These are phyloP conservation scores for Apiospora aurea DNA, from an alignment of 2,329 filamentous ascomycete species.

Conservation along the genomic window DNA sequence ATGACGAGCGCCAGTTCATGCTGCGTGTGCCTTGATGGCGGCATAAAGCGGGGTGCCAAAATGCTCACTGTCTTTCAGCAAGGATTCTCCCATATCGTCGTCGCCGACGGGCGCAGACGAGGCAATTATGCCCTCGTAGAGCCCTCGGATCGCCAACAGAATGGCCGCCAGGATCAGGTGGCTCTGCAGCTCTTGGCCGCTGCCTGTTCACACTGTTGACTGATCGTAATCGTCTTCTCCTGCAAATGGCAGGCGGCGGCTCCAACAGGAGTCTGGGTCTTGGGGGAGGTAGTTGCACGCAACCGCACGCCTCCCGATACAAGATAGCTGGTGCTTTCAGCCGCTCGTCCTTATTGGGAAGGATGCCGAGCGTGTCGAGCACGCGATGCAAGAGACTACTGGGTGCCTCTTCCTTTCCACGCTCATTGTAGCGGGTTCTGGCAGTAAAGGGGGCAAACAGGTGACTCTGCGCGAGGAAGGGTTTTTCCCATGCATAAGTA, in stretches of 20 bases:
- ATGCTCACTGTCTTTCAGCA: not conserved
- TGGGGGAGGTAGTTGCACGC: not conserved
- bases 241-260: not conserved
- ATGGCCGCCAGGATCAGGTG: not conserved
- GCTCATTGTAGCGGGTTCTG: not conserved
- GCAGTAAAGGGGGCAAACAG: slow-evolving; percentile 3
- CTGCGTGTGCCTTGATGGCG: not conserved
- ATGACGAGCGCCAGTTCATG: not conserved
- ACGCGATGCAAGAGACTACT: not conserved
- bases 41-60: not conserved
- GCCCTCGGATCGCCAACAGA: not conserved
- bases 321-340: not conserved
- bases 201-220: not conserved
- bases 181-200: not conserved
- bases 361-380: not conserved
- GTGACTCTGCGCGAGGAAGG: not conserved
- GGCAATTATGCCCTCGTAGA: not conserved
- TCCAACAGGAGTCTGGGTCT: not conserved
- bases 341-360: not conserved
- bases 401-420: not conserved
- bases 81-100: not conserved
- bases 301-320: not conserved
- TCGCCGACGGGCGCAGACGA: not conserved
- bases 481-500: not conserved
- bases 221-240: not conserved